Base-by-base conservation (phyloP, 2,329 filamentous ascomycete genomes). In the Coniochaeta sp. region DNA sequence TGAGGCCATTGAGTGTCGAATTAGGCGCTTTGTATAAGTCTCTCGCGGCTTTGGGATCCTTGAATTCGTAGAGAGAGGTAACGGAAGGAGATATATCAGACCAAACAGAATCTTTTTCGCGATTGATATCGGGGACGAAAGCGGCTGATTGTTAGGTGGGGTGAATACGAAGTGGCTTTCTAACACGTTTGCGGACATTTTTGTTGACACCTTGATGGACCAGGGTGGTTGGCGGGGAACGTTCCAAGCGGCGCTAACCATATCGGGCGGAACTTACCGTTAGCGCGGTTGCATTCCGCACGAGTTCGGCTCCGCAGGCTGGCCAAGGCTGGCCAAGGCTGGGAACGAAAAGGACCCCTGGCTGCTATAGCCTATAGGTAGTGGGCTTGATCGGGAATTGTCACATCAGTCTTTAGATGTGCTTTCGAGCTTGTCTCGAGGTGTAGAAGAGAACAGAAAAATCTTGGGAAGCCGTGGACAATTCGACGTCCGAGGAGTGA, bases 1-100 rank as follows among this genome's bases (percentile, higher is more conserved):
- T 51, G 64, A n/a, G n/a, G n/a, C 58, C 66, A 70, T 68, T 61
- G 61, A 55, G 38, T 42, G 38, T 26, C 12, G 22, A 42, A 42
- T 14, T 42, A n/a, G n/a, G 38, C 16, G 20, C n/a, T 6, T 22
- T 26, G 20, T 42, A 22, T 42, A 42, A 26, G 38, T 42, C 38
- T 42, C 38, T 22, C 14, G 12, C 12, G 26, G 20, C 38, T 26
- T 6, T 18, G 14, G 6, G 13, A 4, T 18, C 38, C 7, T 18
- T 6, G 18, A 6, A 24, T 6, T 6, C 26, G 38, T 42, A 5
- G 7, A 14, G 10, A 26, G 20, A n/a, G 20, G 4, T 5, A 6
- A 13, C 6, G 22, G 18, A 42, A 24, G 7, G 38, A 4, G 12
- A n/a, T n/a, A n/a, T 42, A 12, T 4, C 12, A 24, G 10, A 13